Base-by-base conservation (phyloP, 306 rosid species). In the Cicer cuneatum region DNA sequence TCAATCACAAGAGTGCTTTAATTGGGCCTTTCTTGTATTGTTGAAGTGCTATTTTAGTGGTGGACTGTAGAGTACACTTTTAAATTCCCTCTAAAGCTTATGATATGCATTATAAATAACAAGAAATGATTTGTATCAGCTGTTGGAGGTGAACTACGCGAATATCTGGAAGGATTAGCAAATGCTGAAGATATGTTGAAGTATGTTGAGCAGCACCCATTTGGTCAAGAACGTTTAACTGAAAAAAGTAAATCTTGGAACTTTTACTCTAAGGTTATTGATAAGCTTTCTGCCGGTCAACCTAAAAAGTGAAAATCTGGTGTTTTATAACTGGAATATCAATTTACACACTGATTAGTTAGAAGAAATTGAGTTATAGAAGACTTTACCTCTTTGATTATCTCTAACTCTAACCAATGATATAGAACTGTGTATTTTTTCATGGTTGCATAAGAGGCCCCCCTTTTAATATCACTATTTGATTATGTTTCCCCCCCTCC, bases 91-190 rank as follows among this genome's bases (percentile, higher is more conserved):
- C 40, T 16, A 56, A 57, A 68, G 75, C 61, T 35, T 46, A 46
- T 43, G 41, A 42, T 66, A 24, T 37, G 59, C 5, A 15, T 51
- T 15, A 57, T 7, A 35, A 46, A 10, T 38, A 11, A 77, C 43
- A 64, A 49, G n/a, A 15, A 39, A 51, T 19, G 52, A 73, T 73
- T 16, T n/a, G 53, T 83, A 21, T 43, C 81, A 90, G 98, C 70
- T 77, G 72, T 64, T 71, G 81, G 82, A 65, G 98, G 98, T 10
- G 88, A 78, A 71, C 71, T 89, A 46, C 72, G 87, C 66, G 64
- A 58, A 73, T 93, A 93, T 75, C 72, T 90, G 46, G 85, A 84
- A 8, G 77, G 82, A 41, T 65, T 90, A 74, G 89, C 90, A 29
- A 74, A 54, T 8, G 91, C 88, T 68, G 88, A 80, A 75, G 83